Evolutionary conservation across 164 flowering plant species (phyloP), one percentile per base, ranked within the genome.

Genomic region (Nymphaea colorata): DNA sequence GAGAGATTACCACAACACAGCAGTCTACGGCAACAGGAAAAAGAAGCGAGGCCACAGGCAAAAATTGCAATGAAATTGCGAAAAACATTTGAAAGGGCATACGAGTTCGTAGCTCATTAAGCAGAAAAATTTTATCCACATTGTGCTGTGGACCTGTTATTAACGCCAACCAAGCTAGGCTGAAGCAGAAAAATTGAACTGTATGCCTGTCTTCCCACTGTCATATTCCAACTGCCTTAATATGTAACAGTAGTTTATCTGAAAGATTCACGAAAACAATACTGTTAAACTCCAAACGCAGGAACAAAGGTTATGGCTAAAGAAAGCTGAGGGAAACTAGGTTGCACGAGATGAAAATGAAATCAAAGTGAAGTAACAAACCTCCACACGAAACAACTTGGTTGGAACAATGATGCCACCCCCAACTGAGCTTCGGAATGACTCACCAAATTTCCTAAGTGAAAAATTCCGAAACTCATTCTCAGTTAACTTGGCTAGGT

Each of bases 201-300:
- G 86, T 68, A 93, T 72, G 10, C 96, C 98, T 64, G 85, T 82
- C 80, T 84, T 93, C 72, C 90, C 96, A 43, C 70, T 82, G 55
- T 91, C 97, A 67, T 86, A 71, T 53, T 82, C 93, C 6, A 68
- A 72, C 76, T 89, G 87, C 69, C 74, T 86, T 76, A 89, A 62
- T 67, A 93, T 80, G 80, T 86, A 78, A 79, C 94, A 91, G 78
- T 87, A 93, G 75, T 93, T 93, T 60, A 87, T 79, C 98, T 93
- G 87, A 51, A 62, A 73, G 51, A 66, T 43, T 5, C 5, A 45
- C 5, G 53, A 45, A 5, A 5, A 45, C 2, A 45, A 5, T 45
- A 45, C 5, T 5, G 10, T 45, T 5, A 10, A 45, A 45, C 53
- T 45, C 10, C 53, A 45, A 10, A 45, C 1, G 36, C 36, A 45